Percentiles rank a stretch among this genome's conserved stretches.
These are phyloP conservation scores for Alloascoidea hylecoeti DNA, from an alignment of 805 yeast species.

Conservation along the genomic window DNA sequence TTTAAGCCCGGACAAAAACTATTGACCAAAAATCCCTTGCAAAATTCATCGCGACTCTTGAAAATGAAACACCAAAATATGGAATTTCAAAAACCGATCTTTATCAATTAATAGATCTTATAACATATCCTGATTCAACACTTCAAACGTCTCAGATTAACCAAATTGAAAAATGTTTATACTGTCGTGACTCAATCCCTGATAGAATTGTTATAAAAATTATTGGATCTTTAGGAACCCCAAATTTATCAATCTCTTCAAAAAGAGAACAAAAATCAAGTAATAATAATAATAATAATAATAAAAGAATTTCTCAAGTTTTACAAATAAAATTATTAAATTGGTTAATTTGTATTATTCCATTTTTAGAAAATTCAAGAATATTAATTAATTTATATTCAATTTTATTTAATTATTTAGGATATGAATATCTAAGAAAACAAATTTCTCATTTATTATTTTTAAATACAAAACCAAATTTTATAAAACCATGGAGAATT, in stretches of 20 bases:
- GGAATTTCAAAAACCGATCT: slow-evolving; percentile 2
- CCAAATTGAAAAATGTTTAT: neutral
- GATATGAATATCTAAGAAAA: slow-evolving; percentile 19
- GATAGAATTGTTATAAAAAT: slow-evolving; percentile 12
- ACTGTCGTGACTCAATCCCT: slow-evolving; percentile 1
- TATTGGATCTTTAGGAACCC: slow-evolving; percentile 8
- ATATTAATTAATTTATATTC: slow-evolving; percentile 12
- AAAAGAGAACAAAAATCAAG: neutral
- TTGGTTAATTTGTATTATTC: slow-evolving; percentile 20
- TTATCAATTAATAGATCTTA: neutral
- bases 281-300: too few relatives aligned
- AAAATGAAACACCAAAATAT: slow-evolving; percentile 4
- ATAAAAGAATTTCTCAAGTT: slow-evolving; percentile 8
- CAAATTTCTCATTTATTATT: slow-evolving; percentile 20
- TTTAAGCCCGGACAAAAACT: too few relatives aligned
- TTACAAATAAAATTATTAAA: slow-evolving; percentile 16
- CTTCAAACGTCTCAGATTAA: neutral
- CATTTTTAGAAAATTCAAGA: slow-evolving; percentile 11
- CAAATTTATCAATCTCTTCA: neutral
- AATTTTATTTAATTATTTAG: slow-evolving; percentile 19
- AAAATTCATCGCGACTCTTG: too few relatives aligned
- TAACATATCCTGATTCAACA: neutral
- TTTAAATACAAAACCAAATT: slow-evolving; percentile 16
- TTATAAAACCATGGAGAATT: slow-evolving; percentile 18
- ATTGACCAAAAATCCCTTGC: too few relatives aligned